These are phyloP conservation scores for Metrosideros polymorpha DNA, from an alignment of 441 rosid species.

Conservation along the genomic window DNA sequence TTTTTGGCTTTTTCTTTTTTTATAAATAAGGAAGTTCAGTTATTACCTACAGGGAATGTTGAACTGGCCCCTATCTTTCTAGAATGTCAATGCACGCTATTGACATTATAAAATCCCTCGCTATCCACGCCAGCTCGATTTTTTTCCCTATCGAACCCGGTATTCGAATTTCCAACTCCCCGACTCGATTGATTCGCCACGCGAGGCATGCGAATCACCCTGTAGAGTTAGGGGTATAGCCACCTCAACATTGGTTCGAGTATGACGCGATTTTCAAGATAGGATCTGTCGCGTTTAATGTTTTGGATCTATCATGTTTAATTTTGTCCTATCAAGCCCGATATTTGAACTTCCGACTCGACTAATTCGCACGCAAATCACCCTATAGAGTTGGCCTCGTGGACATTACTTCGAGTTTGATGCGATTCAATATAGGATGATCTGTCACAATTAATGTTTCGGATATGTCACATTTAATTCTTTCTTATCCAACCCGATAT, in stretches of 20 bases:
- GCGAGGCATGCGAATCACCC: no score
- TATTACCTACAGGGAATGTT: background rate
- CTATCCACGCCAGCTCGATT: background rate
- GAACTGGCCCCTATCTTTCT: background rate
- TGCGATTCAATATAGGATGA: no score
- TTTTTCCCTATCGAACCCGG: background rate
- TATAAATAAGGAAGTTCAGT: background rate
- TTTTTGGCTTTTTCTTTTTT: background rate
- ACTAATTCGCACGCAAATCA: background rate
- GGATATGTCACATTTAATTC: background rate
- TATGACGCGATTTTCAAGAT: no score
- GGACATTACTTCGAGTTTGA: no score
- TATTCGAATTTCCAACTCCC: no score
- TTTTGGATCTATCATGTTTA: no score
- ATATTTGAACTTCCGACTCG: background rate
- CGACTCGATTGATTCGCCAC: no score
- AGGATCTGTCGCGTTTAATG: no score
- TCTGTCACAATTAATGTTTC: no score
- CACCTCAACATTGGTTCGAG: no score
- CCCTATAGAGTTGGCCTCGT: background rate
- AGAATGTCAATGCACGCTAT: background rate
- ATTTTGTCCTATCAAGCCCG: no score
- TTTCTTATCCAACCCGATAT: background rate
- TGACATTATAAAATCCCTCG: background rate
- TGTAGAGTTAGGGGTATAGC: no score